phyloP scores from a whole-genome alignment of 2,329 filamentous ascomycete species.

The Acrocalymma vagum region DNA sequence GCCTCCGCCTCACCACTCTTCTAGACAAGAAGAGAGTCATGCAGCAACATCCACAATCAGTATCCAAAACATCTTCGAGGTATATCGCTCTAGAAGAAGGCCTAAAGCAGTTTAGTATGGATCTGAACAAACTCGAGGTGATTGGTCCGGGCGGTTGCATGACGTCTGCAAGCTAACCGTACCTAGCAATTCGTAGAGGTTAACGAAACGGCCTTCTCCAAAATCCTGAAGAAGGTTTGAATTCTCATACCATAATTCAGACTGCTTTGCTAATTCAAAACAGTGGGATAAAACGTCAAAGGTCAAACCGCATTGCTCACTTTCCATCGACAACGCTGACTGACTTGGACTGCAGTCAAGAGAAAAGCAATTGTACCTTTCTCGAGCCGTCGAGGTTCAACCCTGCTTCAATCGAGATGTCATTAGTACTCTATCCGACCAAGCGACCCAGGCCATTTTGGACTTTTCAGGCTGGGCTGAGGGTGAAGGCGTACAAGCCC shows the following conservation, averaged over 20 bases:
- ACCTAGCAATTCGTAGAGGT: slow-evolving; percentile 93
- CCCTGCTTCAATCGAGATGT: slow-evolving; percentile 98
- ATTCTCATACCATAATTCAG: slow-evolving; percentile 2
- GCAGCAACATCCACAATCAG: slow-evolving; percentile 77
- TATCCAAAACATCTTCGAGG: slow-evolving; percentile 88
- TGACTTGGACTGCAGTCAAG: slow-evolving; percentile 69
- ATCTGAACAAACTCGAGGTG: slow-evolving; percentile 89
- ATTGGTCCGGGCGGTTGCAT: slow-evolving; percentile 31
- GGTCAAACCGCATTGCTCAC: slow-evolving; percentile 52
- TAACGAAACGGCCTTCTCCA: slow-evolving; percentile 97
- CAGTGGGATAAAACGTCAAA: slow-evolving; percentile 99
- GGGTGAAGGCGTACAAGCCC: slow-evolving; percentile 85
- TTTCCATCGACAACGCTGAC: slow-evolving; percentile 31
- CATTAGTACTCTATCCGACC: slow-evolving; percentile 94
- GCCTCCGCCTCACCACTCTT: slow-evolving; percentile 88
- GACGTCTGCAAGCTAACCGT: slow-evolving; percentile 32
- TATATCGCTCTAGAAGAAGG: slow-evolving; percentile 96
- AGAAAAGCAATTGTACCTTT: slow-evolving; percentile 96
- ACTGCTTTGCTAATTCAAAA: slow-evolving; percentile 45
- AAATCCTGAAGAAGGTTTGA: slow-evolving; percentile 91
- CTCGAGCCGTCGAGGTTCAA: slow-evolving; percentile 94
- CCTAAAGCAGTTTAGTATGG: slow-evolving; percentile 95
- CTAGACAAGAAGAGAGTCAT: slow-evolving; percentile 95
- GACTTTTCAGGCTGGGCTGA: slow-evolving; percentile 97
- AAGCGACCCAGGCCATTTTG: slow-evolving; percentile 93